Evolutionary conservation across 257 asterid genomes (phyloP), one percentile per base, ranked within the genome.

Genomic region (Leonotis leonurus): DNA sequence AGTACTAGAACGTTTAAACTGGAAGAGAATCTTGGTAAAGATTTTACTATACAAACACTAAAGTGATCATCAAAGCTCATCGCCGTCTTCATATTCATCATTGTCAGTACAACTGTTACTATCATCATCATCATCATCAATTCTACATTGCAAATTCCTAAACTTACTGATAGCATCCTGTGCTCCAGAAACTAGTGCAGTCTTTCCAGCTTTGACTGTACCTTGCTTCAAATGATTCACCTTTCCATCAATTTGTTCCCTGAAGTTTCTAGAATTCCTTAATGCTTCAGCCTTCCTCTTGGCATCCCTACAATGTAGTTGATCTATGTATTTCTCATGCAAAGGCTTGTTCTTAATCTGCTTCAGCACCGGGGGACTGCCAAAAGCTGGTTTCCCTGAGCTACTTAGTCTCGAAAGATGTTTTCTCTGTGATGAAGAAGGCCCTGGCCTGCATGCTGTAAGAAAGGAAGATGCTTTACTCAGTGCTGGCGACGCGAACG

Each of bases 261-360:
- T 73, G 5, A 17, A 29, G 39, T 25, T 52, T 73, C 70, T 81
- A 8, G 67, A 74, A 6, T 80, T 76, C 76, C 86, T 79, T 44
- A 50, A 45, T 13, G 87, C 71, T 49, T 78, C 87, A 33, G 87
- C 87, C 63, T 81, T 86, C 75, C 95, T 86, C 82, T 71, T 91
- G 56, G 92, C 94, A 44, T 88, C 92, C 79, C 95, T 82, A 58
- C 74, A 68, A 60, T 84, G 98, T 21, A 91, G 76, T 75, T 81
- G 90, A 73, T 87, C 96, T 67, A 87, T 78, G 72, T 91, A 88
- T 74, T 78, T 91, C 81, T 91, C 96, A 29, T 86, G 98, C 81
- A 81, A 67, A 58, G 79, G 87, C 75, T 75, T 91, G 72, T 88
- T 91, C 65, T 83, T 88, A 8, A 91, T 65, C 75, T 77, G 92